Percentiles rank a stretch among this genome's conserved stretches.
Conservation (phyloP, 2,329 filamentous ascomycete genomes). For the Didymellaceae sp. region DNA sequence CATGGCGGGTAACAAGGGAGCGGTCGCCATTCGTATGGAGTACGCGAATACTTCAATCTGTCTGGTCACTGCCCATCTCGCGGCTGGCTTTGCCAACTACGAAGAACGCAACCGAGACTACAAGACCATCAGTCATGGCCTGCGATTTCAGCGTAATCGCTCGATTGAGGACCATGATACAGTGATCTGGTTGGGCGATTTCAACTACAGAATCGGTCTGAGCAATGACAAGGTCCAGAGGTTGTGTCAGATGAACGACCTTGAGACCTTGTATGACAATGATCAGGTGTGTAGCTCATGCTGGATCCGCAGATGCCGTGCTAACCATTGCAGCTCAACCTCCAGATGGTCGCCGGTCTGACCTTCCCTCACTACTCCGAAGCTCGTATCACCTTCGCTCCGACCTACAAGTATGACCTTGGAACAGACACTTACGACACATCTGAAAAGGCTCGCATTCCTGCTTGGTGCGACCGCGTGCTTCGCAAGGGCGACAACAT, state of each 20-base stretch:
- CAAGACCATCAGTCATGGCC: slow-evolving; percentile 81
- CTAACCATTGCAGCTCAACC: slow-evolving; percentile 69
- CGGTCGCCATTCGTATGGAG: slow-evolving; percentile 93
- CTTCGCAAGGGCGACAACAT: slow-evolving; percentile 85
- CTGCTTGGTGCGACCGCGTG: slow-evolving; percentile 96
- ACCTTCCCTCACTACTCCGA: slow-evolving; percentile 94
- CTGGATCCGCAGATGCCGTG: background rate
- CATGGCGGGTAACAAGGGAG: slow-evolving; percentile 97
- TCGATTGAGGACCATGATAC: slow-evolving; percentile 91
- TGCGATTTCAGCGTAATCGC: slow-evolving; percentile 89
- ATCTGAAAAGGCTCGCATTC: slow-evolving; percentile 92
- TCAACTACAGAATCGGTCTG: slow-evolving; percentile 96
- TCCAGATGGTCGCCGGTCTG: slow-evolving; percentile 93
- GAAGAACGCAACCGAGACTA: slow-evolving; percentile 96
- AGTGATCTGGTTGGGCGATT: slow-evolving; percentile 92
- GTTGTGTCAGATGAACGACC: slow-evolving; percentile 73
- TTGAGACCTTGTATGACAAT: slow-evolving; percentile 84
- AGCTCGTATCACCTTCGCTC: slow-evolving; percentile 82
- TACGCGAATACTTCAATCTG: slow-evolving; percentile 92
- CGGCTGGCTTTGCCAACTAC: slow-evolving; percentile 95
- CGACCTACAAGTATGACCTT: slow-evolving; percentile 95
- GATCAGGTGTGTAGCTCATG: slow-evolving; percentile 70
- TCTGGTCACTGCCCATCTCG: slow-evolving; percentile 95
- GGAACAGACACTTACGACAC: slow-evolving; percentile 90
- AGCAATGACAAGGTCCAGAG: slow-evolving; percentile 77